Evolutionary conservation across 164 flowering plant genomes (phyloP), one percentile per base, ranked within the genome.

Genomic region (Piper betle): DNA sequence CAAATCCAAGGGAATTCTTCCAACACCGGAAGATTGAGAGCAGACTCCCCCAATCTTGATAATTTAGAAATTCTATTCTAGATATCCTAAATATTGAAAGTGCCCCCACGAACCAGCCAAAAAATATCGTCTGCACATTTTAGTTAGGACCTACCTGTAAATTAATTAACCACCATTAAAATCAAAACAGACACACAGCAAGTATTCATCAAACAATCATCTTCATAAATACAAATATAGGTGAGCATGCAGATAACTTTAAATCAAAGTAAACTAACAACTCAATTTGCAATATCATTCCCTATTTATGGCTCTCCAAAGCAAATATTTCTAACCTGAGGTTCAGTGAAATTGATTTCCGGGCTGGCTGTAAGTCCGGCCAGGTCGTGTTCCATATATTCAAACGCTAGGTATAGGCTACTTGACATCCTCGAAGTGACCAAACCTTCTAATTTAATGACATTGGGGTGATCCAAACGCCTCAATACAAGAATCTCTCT

Each of bases 311-410:
- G 18, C 59, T 25, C 7, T 13, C 9, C 17, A 8, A 38, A 46
- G 33, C 9, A 55, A 18, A 58, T 5, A 50, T 4, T 10, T 18
- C 66, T 25, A 17, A 90, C 98, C 98, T 91, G 98, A 8, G 96
- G 77, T 66, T 81, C 87, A 9, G 83, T 75, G 72, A 91, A 91
- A 72, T 88, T 82, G 80, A 77, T 71, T 10, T 76, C 80, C 37
- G 82, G 84, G 62, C 72, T 64, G 53, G 96, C 90, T 6, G 87
- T 82, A 37, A 91, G 87, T 18, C 98, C 98, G 0, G 98, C 79
- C 17, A 91, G 84, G 77, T 91, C 98, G 62, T 91, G 98, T 53
- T 91, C 98, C 98, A 88, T 88, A 63, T 91, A 91, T 66, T 91
- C 90, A 37, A 91, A 88, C 33, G 88, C 84, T 67, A 91, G 71